Base-by-base conservation (phyloP, 2,329 filamentous ascomycete genomes). In the Fusarium vanettenii region DNA sequence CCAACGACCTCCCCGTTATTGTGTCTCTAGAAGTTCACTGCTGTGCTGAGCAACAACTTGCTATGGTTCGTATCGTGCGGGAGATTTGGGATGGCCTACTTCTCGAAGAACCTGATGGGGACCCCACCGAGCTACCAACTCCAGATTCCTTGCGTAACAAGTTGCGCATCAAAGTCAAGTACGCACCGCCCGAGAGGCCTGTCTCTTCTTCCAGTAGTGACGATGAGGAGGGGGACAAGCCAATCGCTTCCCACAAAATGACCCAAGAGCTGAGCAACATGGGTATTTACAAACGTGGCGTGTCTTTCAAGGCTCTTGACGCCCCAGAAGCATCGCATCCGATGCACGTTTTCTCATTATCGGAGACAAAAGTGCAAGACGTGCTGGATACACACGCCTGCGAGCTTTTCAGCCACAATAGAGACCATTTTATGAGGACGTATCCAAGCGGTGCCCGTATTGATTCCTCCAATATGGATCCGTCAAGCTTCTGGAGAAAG, bases 11-110 rank as follows among this genome's bases (percentile, higher is more conserved):
- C 22, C 97, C 97, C 0, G 86, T 99, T n/a, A 96, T 98, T 70
- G 93, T 98, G 77, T 97, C 95, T 79, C 88, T 99, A 33, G 97
- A 98, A 83, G 94, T 98, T 0, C 97, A 98, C 84, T 95, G 95
- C 73, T 88, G 87, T 71, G 84, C 90, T 0, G 89, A 92, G 67
- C 97, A 99, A 83, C 97, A 99, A 82, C 90, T 93, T 74, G 89
- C 92, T 67, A 98, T 98, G 94, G 95, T 98, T 6, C 89, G 93
- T 70, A 97, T 98, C 79, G 98, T 99, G 91, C 89, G 91, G 71
- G 90, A 97, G 70, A 90, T 91, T 29, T 99, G 95, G 94, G 87
- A 87, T n/a, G 92, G 88, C 0, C 86, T 92, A 67, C 86, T 98
- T 9, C 86, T 97, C 2, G 87, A 92, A 1, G 81, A 84, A 22